Evolutionary conservation across 1,284 basidiomycete species (phyloP), one percentile per base, ranked within the genome.

Genomic region (Ganoderma boninense): DNA sequence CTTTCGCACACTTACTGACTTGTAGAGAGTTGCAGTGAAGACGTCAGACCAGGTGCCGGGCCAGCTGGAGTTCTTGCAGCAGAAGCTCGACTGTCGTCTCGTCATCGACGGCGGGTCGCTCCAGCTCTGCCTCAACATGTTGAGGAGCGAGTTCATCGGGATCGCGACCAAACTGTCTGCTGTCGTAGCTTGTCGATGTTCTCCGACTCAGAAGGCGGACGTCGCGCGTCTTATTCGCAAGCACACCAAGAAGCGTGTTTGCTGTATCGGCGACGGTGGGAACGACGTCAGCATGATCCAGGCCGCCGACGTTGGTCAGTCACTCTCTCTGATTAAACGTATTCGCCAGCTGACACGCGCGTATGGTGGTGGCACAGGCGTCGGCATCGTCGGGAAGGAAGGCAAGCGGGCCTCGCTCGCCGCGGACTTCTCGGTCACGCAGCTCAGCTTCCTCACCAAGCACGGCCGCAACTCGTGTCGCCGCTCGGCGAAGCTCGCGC

Each of bases 61-160:
- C 74, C 90, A 98, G 80, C 87, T 99, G n/a, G 97, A 98, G 75
- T 98, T 99, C 79, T 80, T 99, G 46, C 94, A 96, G 77, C 94
- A 93, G 46, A 99, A 99, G 79, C 87, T 96, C 13, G 97, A 99
- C 82, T 99, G 97, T 77, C 99, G 97, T 84, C 87, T 99, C 2
- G 97, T 99, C 52, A 99, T 99, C 68, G 98, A 99, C 76, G 98
- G 98, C n/a, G 97, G 98, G 74, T 98, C 96, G 0, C 82, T 99
- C 4, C 77, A 97, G 93, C 90, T 98, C 10, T 98, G 95, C 77
- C 83, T 99, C 43, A 94, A 95, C 74, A 82, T 94, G 56, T 98
- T 97, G 88, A 90, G 93, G 78, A 93, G 92, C 69, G 97, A 98
- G 79, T 99, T 99, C 78, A 94, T 99, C 75, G 94, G 95, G 78